phyloP scores from a whole-genome alignment of 768 basidiomycete genomes.

The Sporobolomyces roseus region DNA sequence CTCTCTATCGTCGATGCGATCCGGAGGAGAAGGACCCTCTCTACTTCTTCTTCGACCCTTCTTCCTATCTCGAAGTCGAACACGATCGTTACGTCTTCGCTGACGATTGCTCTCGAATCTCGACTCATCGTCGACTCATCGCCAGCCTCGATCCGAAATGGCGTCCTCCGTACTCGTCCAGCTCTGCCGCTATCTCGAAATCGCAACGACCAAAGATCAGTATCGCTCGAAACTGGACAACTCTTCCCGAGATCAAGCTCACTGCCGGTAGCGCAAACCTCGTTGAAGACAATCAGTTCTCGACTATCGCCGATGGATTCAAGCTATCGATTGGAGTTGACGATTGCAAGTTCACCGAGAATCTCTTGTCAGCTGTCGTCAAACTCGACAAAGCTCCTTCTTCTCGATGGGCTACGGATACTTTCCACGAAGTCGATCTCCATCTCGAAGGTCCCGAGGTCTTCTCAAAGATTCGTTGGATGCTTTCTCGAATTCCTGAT shows the following conservation, averaged over 20 bases:
- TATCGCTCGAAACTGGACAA: slow-evolving; percentile 16
- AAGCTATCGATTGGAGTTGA: slow-evolving; percentile 58
- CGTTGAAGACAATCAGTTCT: slow-evolving; percentile 56
- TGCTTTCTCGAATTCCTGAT: slow-evolving; percentile 74
- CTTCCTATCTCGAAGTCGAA: slow-evolving; percentile 66
- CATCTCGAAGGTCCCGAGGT: slow-evolving; percentile 70
- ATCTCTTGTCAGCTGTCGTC: slow-evolving; percentile 71
- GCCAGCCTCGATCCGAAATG: slow-evolving; percentile 70
- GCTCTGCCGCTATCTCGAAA: slow-evolving; percentile 47
- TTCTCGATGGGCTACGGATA: slow-evolving; percentile 66
- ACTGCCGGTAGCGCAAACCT: slow-evolving; percentile 11
- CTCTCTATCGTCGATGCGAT: slow-evolving; percentile 67
- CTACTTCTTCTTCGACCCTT: slow-evolving; percentile 73
- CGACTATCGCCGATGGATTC: slow-evolving; percentile 60
- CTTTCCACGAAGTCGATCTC: slow-evolving; percentile 78
- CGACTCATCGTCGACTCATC: slow-evolving; percentile 72
- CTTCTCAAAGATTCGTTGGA: slow-evolving; percentile 79
- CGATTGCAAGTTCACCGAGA: slow-evolving; percentile 69
- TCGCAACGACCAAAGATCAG: slow-evolving; percentile 49
- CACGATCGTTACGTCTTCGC: slow-evolving; percentile 85
- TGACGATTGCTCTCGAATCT: slow-evolving; percentile 67
- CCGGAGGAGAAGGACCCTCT: slow-evolving; percentile 54
- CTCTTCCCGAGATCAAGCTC: slow-evolving; percentile 38
- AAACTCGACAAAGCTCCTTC: slow-evolving; percentile 58
- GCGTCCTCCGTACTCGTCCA: slow-evolving; percentile 56